Evolutionary conservation across 495 filamentous ascomycete species (phyloP).

Genomic region (Podospora sp.): DNA sequence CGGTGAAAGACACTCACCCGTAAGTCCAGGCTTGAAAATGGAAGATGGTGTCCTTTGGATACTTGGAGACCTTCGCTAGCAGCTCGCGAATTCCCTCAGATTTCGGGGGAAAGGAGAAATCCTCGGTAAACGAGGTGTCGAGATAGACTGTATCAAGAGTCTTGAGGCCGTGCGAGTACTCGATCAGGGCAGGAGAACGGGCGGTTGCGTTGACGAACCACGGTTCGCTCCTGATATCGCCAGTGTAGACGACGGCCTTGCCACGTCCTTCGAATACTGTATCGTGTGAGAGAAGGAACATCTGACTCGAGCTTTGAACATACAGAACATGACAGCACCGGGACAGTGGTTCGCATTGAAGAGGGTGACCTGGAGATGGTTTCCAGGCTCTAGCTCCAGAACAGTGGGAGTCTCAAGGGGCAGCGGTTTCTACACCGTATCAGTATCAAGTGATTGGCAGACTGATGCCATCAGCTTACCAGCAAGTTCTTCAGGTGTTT

Average conservation of each 20-base stretch:
- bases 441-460: slow-evolving; percentile 2
- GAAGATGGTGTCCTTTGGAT: slow-evolving; percentile 76
- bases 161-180: slow-evolving; percentile 69
- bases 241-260: slow-evolving; percentile 84
- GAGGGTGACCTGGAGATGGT: slow-evolving; percentile 75
- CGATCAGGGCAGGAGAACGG: slow-evolving; percentile 72
- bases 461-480: slow-evolving; percentile 37
- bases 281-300: neutral
- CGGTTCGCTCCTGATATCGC: slow-evolving; percentile 80
- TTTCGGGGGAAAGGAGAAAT: slow-evolving; percentile 54
- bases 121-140: slow-evolving; percentile 75
- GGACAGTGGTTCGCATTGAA: slow-evolving; percentile 92
- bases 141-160: slow-evolving; percentile 80
- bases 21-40: slow-evolving; percentile 93
- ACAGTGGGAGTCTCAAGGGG: slow-evolving; percentile 79
- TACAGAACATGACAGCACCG: slow-evolving; percentile 87
- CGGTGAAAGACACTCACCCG: slow-evolving; percentile 53
- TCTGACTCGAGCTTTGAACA: neutral
- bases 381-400: slow-evolving; percentile 71
- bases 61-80: slow-evolving; percentile 65
- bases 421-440: slow-evolving; percentile 64
- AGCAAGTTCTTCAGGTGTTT: slow-evolving; percentile 73
- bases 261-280: slow-evolving; percentile 73
- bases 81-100: slow-evolving; percentile 77
- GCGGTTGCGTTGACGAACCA: slow-evolving; percentile 59